Conservation (phyloP, 768 basidiomycete species). For the Boletus sp. region DNA sequence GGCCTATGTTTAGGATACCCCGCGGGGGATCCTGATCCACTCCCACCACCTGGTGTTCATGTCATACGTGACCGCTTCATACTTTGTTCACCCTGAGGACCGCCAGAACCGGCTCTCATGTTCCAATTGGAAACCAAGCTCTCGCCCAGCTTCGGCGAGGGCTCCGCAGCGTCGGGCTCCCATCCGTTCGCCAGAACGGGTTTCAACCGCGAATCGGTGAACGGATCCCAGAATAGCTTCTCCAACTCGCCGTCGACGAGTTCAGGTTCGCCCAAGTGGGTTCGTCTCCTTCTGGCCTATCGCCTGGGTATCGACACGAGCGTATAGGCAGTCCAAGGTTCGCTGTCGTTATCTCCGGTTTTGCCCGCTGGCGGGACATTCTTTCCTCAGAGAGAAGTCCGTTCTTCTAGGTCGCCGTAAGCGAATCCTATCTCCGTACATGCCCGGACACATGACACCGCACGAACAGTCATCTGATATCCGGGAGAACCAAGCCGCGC, state of each 20-base stretch:
- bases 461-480: conserved; percentile 17
- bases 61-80: not conserved
- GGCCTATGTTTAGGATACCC: conserved; percentile 10
- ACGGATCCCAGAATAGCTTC: not conserved
- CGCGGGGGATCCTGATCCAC: not conserved
- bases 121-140: not conserved
- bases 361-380: not conserved
- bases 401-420: not conserved
- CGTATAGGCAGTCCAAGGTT: not conserved
- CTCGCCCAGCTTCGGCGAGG: not conserved
- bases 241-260: not conserved
- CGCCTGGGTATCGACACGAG: not conserved
- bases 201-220: not conserved
- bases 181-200: not conserved
- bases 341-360: not conserved
- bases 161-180: not conserved
- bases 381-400: not conserved
- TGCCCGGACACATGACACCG: conserved; percentile 5
- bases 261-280: not conserved
- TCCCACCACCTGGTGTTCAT: not conserved
- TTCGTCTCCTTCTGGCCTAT: not conserved
- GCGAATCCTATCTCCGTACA: not conserved
- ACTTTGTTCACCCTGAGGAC: not conserved
- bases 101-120: conserved; percentile 1
- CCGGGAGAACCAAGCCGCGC: not conserved